Base-by-base conservation (phyloP, 164 flowering plant genomes). In the Magnolia changhungtana region DNA sequence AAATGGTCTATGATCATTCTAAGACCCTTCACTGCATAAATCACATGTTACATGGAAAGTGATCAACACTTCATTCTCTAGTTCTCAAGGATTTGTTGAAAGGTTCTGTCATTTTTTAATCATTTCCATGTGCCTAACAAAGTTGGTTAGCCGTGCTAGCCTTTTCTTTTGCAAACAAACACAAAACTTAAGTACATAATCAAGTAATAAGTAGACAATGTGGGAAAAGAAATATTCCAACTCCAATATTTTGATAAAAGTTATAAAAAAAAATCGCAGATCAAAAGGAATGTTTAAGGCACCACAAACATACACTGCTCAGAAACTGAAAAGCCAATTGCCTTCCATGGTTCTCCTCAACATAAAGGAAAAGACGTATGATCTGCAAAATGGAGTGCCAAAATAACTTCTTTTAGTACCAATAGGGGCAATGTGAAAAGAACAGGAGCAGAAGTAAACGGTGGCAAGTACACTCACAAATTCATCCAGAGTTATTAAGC, bases 241-340 rank as follows among this genome's bases (percentile, higher is more conserved):
- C 45, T 13, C 49, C 50, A 11, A 68, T n/a, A 64, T 8, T n/a
- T 23, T 3, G n/a, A 64, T n/a, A 64, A 64, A 16, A 59, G n/a
- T 14, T 64, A 8, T 4, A 64, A 64, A 64, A 5, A 37, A 37
- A 29, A 68, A 14, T 14, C 7, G 16, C n/a, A 29, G 45, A 31
- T 29, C 19, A 8, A 37, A 68, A 24, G 19, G 45, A 19, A 70
- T 49, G 72, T 13, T 29, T 50, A 20, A 72, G 77, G 50, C 11
- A 5, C 14, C 7, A 72, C 27, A 29, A 68, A 55, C 95, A 68
- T 90, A 96, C 98, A 85, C 89, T 90, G 86, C 90, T 87, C 85
- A 96, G 75, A 82, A 93, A 96, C 80, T 90, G 89, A 80, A 91
- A 94, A 68, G 98, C 98, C 72, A 81, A 82, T 61, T 59, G 89